Percentiles rank a stretch among this genome's conserved stretches.
Conservation (phyloP, 352 stramenopile species). For the Pythium vanterpoolii region DNA sequence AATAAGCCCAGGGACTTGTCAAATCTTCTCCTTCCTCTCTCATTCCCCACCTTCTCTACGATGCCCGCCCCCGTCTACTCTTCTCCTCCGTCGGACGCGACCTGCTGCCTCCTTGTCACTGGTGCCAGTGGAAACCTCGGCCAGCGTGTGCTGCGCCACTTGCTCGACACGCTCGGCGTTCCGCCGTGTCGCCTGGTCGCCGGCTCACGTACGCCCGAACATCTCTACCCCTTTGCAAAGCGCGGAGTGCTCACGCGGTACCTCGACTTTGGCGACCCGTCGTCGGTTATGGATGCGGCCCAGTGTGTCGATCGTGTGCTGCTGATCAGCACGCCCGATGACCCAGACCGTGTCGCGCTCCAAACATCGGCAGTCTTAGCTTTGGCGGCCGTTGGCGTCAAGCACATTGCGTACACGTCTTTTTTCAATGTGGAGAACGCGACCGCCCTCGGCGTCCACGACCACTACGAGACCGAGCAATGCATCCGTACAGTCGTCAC, state of each 20-base stretch:
- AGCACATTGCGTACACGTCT: constrained; percentile 22
- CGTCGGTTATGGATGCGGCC: constrained; percentile 12
- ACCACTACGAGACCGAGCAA: constrained; percentile 12
- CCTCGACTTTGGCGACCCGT: constrained; percentile 14
- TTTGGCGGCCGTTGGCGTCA: neutral
- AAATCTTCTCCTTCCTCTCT: neutral
- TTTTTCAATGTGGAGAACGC: constrained; percentile 2
- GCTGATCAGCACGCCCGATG: constrained; percentile 12
- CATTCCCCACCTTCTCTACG: neutral
- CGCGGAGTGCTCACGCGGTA: constrained; percentile 14
- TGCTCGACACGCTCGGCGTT: constrained; percentile 25
- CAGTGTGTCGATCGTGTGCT: constrained; percentile 20
- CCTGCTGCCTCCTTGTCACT: constrained; percentile 22
- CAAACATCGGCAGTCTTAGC: constrained; percentile 3
- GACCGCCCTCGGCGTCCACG: neutral
- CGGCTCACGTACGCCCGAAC: constrained; percentile 15
- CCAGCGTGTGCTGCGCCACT: constrained; percentile 10
- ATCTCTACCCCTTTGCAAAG: constrained; percentile 1
- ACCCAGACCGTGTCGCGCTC: neutral
- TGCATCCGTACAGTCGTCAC: neutral
- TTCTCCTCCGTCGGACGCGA: neutral
- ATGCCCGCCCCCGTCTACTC: neutral
- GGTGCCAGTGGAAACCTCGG: constrained; percentile 22
- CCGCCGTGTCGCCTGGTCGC: constrained; percentile 20
- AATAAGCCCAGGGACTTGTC: too few relatives aligned